Base-by-base conservation (phyloP, 2,329 filamentous ascomycete species). In the Arthrobotrys entomopaga region DNA sequence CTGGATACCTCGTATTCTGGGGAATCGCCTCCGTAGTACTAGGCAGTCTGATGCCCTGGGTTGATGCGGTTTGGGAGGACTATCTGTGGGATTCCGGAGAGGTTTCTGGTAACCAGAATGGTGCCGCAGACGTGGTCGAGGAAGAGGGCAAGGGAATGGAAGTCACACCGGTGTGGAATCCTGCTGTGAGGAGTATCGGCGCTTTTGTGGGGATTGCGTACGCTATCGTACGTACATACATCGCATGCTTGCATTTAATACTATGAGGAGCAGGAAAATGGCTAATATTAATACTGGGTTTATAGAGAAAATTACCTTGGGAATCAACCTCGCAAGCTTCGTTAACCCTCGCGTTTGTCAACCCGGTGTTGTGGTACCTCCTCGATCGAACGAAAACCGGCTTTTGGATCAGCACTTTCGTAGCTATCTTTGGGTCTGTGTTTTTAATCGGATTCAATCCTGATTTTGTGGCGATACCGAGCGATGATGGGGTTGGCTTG, bases 361-460 rank as follows among this genome's bases (percentile, higher is more conserved):
- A 98, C 80, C 94, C 95, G 0, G 90, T 95, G 8, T 84, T 99
- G 16, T 99, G 95, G 95, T 99, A 96, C 82, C 85, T 98, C 22
- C 91, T 99, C 79, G 95, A 99, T 82, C 91, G 94, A 58, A 95
- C 92, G 53, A 89, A 88, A 77, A 87, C 93, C 0, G 95, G 95
- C 3, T 90, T 98, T 77, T 83, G 95, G 38, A 86, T 97, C 65
- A 93, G 92, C 0, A 85, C 89, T 13, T 83, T 87, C 1, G 89
- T 97, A 10, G 91, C 92, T 0, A 80, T 94, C 24, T 83, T 86
- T 0, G 92, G 94, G 6, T 93, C 93, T 8, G 86, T 87, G 13
- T 81, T 92, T 15, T 83, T 97, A 16, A 86, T 97, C 69, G 86
- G 89, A 13, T 85, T 94, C 38, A 90, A 92, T 78, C 91, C 93